These are phyloP conservation scores for Aspergillus chevalieri DNA, from an alignment of 2,329 filamentous ascomycete species.

Conservation along the genomic window DNA sequence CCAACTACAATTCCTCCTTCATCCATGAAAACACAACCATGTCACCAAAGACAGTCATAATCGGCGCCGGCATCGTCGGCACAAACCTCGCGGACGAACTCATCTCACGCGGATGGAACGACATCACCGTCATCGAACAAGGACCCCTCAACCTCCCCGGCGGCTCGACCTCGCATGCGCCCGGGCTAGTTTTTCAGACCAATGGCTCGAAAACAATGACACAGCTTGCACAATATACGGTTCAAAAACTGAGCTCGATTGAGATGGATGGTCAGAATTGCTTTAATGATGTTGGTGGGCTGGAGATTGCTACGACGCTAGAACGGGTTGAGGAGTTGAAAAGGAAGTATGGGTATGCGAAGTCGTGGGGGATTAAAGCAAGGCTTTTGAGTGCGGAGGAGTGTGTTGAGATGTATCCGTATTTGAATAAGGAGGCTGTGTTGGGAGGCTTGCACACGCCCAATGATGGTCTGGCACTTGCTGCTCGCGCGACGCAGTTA, in stretches of 20 bases:
- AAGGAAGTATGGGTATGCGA: conserved; percentile 56
- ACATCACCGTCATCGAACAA: conserved; percentile 61
- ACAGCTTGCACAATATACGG: conserved; percentile 55
- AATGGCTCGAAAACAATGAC: conserved; percentile 47
- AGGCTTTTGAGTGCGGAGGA: conserved; percentile 47
- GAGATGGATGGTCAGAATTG: conserved; percentile 46
- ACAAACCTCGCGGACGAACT: conserved; percentile 61
- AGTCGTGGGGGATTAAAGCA: conserved; percentile 56
- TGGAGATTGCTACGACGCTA: conserved; percentile 58
- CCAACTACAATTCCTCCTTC: neutral
- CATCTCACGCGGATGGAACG: conserved; percentile 54
- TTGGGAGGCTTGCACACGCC: conserved; percentile 57
- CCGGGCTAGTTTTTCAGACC: conserved; percentile 60
- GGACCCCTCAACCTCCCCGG: conserved; percentile 58
- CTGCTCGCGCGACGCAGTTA: conserved; percentile 56
- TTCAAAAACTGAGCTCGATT: conserved; percentile 54
- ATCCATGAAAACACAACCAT: neutral
- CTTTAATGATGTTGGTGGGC: conserved; percentile 57
- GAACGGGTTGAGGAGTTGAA: conserved; percentile 56
- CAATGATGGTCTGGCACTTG: conserved; percentile 55
- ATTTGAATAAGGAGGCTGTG: conserved; percentile 48
- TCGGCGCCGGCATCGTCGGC: conserved; percentile 60
- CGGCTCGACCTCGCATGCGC: conserved; percentile 60
- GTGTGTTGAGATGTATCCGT: conserved; percentile 50
- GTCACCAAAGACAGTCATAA: conserved; percentile 49